Percentiles rank a stretch among this genome's conserved stretches.
phyloP scores from a whole-genome alignment of 192 early-diverging fungal species.

The Linnemannia elongata region DNA sequence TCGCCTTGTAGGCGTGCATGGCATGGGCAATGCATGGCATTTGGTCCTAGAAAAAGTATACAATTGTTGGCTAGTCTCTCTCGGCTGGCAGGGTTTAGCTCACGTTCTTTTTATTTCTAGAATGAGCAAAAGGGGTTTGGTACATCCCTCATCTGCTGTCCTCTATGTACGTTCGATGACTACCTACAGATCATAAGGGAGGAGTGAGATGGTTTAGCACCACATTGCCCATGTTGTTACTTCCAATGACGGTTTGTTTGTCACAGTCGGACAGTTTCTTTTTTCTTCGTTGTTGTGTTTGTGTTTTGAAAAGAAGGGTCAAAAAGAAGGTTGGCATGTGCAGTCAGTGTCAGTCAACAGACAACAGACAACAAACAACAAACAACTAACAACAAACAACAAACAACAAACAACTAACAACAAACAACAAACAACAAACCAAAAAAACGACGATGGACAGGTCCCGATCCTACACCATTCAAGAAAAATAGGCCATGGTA shows the following conservation, averaged over 20 bases:
- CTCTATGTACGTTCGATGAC: not conserved
- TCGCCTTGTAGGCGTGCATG: not conserved
- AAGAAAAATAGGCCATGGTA: not conserved
- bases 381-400: no score
- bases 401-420: no score
- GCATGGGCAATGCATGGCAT: not conserved
- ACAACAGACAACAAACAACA: no score
- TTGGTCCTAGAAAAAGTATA: not conserved
- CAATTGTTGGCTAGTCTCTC: not conserved
- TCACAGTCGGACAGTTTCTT: not conserved
- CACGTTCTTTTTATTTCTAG: not conserved
- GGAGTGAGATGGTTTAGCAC: not conserved
- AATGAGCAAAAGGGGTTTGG: not conserved
- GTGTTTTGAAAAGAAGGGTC: constrained; percentile 3
- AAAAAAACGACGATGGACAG: not conserved
- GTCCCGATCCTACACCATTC: not conserved
- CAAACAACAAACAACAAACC: not conserved
- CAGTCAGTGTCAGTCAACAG: not conserved
- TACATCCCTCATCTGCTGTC: not conserved
- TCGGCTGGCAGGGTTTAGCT: not conserved
- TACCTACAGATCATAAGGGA: not conserved
- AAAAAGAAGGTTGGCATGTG: constrained; percentile 11
- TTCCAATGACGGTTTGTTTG: not conserved
- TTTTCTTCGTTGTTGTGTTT: not conserved
- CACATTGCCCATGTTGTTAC: not conserved